Evolutionary conservation across 257 asterid species (phyloP).

Genomic region (Solanum dulcamara): DNA sequence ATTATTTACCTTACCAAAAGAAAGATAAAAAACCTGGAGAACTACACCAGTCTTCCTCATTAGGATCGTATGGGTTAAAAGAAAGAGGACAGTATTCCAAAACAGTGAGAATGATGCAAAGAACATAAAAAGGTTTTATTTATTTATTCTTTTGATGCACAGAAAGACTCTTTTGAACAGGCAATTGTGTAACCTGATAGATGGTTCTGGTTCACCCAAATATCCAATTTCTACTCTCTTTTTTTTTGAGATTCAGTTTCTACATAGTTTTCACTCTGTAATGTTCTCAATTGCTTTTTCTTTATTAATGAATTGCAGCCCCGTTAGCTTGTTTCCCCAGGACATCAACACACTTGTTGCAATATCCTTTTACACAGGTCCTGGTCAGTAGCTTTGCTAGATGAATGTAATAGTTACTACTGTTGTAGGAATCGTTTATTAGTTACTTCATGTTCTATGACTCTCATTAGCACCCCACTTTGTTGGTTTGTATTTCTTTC

Average conservation of each 20-base stretch:
- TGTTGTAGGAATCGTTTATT: not conserved
- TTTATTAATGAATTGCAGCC: conserved; percentile 8
- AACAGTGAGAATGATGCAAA: not conserved
- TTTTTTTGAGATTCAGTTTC: not conserved
- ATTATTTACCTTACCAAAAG: not conserved
- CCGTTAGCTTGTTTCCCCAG: conserved; percentile 1
- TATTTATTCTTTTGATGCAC: not conserved
- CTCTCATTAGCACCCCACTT: not conserved
- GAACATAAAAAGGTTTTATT: not conserved
- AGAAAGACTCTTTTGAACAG: not conserved
- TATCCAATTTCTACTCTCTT: not conserved
- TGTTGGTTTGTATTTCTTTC: not conserved
- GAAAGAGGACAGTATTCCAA: not conserved
- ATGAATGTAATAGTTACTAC: not conserved
- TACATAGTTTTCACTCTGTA: not conserved
- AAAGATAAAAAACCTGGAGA: not conserved
- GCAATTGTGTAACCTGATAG: not conserved
- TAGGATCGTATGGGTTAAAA: not conserved
- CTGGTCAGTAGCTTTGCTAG: conserved; percentile 12
- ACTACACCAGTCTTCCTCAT: not conserved
- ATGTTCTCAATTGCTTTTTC: not conserved
- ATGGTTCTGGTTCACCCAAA: not conserved
- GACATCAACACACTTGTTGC: not conserved
- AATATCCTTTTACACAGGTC: not conserved
- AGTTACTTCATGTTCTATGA: not conserved